Evolutionary conservation across 169 alveolate species (phyloP).

Genomic region (Eimeria zaria): DNA sequence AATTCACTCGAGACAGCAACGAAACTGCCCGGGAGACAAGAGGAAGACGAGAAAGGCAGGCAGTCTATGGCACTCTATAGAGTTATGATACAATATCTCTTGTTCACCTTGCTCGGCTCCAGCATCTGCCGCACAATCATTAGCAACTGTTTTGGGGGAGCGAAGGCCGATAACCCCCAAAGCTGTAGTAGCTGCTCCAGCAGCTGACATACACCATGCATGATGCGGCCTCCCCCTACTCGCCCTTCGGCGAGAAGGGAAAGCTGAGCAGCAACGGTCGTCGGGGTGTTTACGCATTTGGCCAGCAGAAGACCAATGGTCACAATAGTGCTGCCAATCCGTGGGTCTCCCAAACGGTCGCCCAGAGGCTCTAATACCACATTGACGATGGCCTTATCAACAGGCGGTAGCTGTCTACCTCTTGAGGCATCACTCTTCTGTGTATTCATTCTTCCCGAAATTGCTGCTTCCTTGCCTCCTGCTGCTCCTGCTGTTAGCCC

Average conservation of each 20-base stretch:
- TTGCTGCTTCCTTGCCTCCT: not conserved
- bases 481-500: slow-evolving; percentile 10
- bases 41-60: not conserved
- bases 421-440: not conserved
- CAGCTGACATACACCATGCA: slow-evolving; percentile 71
- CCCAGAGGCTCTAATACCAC: slow-evolving; percentile 71
- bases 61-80: not conserved
- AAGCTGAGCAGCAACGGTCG: slow-evolving; percentile 75
- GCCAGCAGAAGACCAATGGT: slow-evolving; percentile 51
- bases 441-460: not conserved
- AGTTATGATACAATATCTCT: not conserved
- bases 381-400: slow-evolving; percentile 30
- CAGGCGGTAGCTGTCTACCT: slow-evolving; percentile 5
- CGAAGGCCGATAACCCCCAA: slow-evolving; percentile 66
- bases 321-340: slow-evolving; percentile 29
- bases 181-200: slow-evolving; percentile 79
- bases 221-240: slow-evolving; percentile 73
- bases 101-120: slow-evolving; percentile 69
- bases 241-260: slow-evolving; percentile 68
- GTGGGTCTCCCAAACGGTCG: slow-evolving; percentile 74
- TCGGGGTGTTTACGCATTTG: slow-evolving; percentile 39
- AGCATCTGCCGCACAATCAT: slow-evolving; percentile 75
- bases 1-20: not conserved
- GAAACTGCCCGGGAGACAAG: not conserved
- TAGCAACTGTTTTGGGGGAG: slow-evolving; percentile 68